Percentiles rank a stretch among this genome's conserved stretches.
Evolutionary conservation across 345 rosid genomes (phyloP).

Genomic region (Durio zibethinus): DNA sequence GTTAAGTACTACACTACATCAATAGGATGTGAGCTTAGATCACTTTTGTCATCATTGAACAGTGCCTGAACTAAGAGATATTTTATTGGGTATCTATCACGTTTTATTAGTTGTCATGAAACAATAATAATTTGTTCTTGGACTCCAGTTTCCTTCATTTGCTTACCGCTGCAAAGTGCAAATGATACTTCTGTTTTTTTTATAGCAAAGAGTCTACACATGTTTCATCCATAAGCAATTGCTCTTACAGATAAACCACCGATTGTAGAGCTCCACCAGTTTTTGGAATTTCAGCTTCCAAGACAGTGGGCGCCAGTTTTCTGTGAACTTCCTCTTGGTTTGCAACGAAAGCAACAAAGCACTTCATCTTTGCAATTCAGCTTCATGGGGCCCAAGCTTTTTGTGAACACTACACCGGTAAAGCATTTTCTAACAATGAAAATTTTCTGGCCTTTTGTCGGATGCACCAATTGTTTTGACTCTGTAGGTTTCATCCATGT

Average conservation of each 20-base stretch:
- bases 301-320: conserved; percentile 98
- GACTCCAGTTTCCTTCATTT: neutral
- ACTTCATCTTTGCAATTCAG: conserved; percentile 77
- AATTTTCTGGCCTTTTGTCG: neutral
- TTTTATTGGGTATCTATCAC: neutral
- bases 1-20: neutral
- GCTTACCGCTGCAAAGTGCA: neutral
- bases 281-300: conserved; percentile 94
- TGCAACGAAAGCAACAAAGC: conserved; percentile 72
- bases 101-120: no score
- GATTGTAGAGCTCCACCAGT: conserved; percentile 85
- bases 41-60: neutral
- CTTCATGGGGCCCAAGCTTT: conserved; percentile 89
- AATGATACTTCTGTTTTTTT: neutral
- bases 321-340: conserved; percentile 96
- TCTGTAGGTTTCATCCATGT: neutral
- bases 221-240: conserved; percentile 12
- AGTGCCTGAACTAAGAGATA: neutral
- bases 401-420: conserved; percentile 78
- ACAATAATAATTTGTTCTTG: neutral
- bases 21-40: neutral
- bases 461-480: neutral
- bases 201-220: neutral
- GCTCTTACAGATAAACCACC: conserved; percentile 82
- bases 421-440: conserved; percentile 12